Conservation (phyloP, 345 rosid species). For the Geranium brycei region DNA sequence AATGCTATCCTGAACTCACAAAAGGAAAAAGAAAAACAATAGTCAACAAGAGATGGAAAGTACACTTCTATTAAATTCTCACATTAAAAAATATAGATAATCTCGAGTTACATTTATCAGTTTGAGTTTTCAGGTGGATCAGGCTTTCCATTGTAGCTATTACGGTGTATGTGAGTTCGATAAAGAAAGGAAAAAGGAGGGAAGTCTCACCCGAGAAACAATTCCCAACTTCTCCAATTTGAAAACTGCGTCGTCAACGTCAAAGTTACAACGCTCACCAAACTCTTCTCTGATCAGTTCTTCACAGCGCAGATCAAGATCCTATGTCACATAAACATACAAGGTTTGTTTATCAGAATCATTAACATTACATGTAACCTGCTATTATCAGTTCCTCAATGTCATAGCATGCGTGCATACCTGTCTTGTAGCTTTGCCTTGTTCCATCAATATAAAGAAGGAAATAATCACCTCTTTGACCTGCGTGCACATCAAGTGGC, state of each 20-base stretch:
- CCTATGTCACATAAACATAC: constrained; percentile 30
- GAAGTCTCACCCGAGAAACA: constrained; percentile 47
- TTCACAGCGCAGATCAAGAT: constrained; percentile 72
- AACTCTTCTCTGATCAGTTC: constrained; percentile 74
- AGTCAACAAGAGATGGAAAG: too few relatives aligned
- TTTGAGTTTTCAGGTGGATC: too few relatives aligned
- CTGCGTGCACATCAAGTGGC: constrained; percentile 47
- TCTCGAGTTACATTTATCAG: too few relatives aligned
- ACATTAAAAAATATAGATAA: too few relatives aligned
- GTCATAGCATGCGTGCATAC: constrained; percentile 15
- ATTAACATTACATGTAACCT: constrained; percentile 1
- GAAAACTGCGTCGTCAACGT: constrained; percentile 81
- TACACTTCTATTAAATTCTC: too few relatives aligned
- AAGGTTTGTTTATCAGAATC: constrained; percentile 1
- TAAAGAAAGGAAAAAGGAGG: background rate
- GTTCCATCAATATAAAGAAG: constrained; percentile 89
- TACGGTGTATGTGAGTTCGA: background rate
- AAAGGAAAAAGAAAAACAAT: background rate
- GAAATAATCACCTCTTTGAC: constrained; percentile 88
- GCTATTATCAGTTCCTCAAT: background rate
- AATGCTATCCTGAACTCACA: constrained; percentile 47
- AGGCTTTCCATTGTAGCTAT: too few relatives aligned
- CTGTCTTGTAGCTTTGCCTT: constrained; percentile 84
- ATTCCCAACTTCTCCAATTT: constrained; percentile 83
- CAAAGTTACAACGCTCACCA: constrained; percentile 70